Evolutionary conservation across 2,329 filamentous ascomycete genomes (phyloP), one percentile per base, ranked within the genome.

Genomic region (Colletotrichum eleusines): DNA sequence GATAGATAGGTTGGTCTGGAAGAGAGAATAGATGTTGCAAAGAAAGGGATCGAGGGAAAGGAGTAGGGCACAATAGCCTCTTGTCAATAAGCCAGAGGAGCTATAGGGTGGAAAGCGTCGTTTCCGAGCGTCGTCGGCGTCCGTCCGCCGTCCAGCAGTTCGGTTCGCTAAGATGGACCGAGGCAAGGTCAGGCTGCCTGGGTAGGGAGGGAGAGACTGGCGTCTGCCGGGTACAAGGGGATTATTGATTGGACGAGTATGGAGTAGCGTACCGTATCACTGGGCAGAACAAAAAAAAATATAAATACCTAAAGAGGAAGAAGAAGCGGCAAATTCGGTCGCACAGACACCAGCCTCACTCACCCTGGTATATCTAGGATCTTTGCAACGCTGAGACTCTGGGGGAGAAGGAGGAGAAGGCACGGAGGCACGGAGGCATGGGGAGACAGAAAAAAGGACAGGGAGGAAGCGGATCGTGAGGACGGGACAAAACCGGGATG

Each of bases 261-360:
- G 31, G 46, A 23, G 48, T 40, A 54, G 35, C 50, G 26, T 46
- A 48, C 23, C 35, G 53, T 58, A 42, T 46, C 46, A 60, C 38
- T 66, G 66, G 66, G 51, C 54, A 60, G 66, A 8, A 66, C 31
- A 44, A 53, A 54, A 69, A 64, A 64, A n/a, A n/a, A n/a, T n/a
- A n/a, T n/a, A n/a, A n/a, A n/a, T n/a, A n/a, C n/a, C n/a, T 7
- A 33, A 33, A 33, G 7, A 7, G 31, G 31, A 33, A 33, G 31
- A 33, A 51, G 28, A 66, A 46, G 42, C 51, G 26, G 53, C 61
- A 31, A 53, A 53, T n/a, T 33, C 40, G 61, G 57, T 40, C 55
- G 66, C 48, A 62, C 69, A 66, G 61, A 70, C 66, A 42, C 69
- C 69, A 64, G 69, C 69, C 69, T 65, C 66, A 51, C 69, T 65